Percentiles rank a stretch among this genome's conserved stretches.
These are phyloP conservation scores for Mycosarcoma mackinlayi DNA, from an alignment of 1,284 basidiomycete genomes.

Conservation along the genomic window DNA sequence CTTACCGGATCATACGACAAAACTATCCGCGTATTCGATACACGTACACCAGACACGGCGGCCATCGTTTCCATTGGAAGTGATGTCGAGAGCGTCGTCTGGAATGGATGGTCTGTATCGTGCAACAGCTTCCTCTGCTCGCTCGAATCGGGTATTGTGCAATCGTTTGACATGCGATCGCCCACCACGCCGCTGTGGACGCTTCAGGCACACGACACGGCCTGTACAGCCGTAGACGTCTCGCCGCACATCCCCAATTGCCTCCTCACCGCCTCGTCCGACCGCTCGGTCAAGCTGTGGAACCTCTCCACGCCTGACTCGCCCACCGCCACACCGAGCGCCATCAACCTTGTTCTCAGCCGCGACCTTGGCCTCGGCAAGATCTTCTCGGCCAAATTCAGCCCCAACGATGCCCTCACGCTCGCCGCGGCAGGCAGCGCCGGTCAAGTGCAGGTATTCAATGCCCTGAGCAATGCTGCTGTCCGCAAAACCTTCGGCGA, in stretches of 20 bases:
- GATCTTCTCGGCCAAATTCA: slow-evolving; percentile 89
- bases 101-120: slow-evolving; percentile 93
- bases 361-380: slow-evolving; percentile 96
- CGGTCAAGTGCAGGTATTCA: slow-evolving; percentile 94
- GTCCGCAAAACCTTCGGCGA: slow-evolving; percentile 69
- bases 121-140: slow-evolving; percentile 86
- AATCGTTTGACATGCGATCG: slow-evolving; percentile 91
- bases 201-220: slow-evolving; percentile 92
- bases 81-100: slow-evolving; percentile 91
- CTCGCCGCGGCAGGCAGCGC: slow-evolving; percentile 93
- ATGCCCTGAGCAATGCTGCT: slow-evolving; percentile 70
- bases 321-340: background rate
- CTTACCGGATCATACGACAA: slow-evolving; percentile 94
- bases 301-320: slow-evolving; percentile 74
- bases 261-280: slow-evolving; percentile 90
- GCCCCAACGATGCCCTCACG: slow-evolving; percentile 92
- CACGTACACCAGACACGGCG: slow-evolving; percentile 80
- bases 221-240: slow-evolving; percentile 88
- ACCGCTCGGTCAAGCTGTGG: slow-evolving; percentile 88
- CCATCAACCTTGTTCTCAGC: slow-evolving; percentile 85
- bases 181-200: slow-evolving; percentile 79
- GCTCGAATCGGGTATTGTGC: slow-evolving; percentile 43
- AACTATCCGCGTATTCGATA: slow-evolving; percentile 91
- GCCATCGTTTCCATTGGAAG: slow-evolving; percentile 83
- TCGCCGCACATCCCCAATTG: slow-evolving; percentile 91